Conservation (phyloP, 164 flowering plant genomes). For the Aristolochia californica region DNA sequence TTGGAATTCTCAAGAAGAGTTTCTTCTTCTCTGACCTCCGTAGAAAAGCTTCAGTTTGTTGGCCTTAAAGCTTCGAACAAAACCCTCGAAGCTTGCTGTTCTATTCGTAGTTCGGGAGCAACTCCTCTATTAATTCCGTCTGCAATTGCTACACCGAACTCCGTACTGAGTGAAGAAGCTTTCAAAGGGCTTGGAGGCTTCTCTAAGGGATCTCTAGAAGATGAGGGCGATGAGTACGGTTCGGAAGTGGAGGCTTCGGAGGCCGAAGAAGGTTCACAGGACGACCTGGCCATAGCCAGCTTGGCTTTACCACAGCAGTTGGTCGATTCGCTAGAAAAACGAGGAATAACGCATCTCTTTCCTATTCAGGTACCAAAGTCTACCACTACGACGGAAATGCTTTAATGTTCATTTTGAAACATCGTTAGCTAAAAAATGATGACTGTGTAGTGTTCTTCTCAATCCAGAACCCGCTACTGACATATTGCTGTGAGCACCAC, state of each 20-base stretch:
- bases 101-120: conserved; percentile 3
- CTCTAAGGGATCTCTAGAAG: conserved; percentile 9
- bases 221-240: conserved; percentile 9
- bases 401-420: neutral
- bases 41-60: conserved; percentile 12
- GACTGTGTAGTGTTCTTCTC: too few relatives aligned
- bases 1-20: conserved; percentile 18
- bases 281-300: conserved; percentile 35
- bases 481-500: too few relatives aligned
- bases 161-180: conserved; percentile 59
- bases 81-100: conserved; percentile 3
- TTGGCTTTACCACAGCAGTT: conserved; percentile 45
- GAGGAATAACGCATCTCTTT: conserved; percentile 69
- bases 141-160: conserved; percentile 63
- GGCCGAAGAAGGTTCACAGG: conserved; percentile 8
- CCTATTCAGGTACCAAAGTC: conserved; percentile 50
- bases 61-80: conserved; percentile 2
- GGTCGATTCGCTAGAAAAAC: conserved; percentile 35
- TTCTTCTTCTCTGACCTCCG: conserved; percentile 7
- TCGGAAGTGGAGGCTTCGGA: conserved; percentile 6
- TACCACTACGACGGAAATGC: neutral
- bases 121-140: conserved; percentile 14
- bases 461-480: too few relatives aligned
- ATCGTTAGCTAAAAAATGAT: too few relatives aligned
- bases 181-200: conserved; percentile 41